These are phyloP conservation scores for Tuber calosporum DNA, from an alignment of 495 filamentous ascomycete genomes.

Conservation along the genomic window DNA sequence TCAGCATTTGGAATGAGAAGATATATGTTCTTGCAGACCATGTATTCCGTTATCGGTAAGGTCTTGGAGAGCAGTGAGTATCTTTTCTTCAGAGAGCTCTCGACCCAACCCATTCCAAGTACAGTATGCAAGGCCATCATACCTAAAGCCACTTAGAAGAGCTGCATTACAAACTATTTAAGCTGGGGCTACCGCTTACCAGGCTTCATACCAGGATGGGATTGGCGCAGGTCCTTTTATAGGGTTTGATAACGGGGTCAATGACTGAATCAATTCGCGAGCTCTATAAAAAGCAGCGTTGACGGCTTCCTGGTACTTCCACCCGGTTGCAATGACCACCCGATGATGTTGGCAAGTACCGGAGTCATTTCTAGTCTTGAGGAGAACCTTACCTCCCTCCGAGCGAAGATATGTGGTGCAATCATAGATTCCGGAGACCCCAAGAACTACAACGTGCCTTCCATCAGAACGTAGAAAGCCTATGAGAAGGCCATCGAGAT, in stretches of 20 bases:
- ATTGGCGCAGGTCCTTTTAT: constrained; percentile 44
- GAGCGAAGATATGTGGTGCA: constrained; percentile 64
- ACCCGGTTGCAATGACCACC: constrained; percentile 64
- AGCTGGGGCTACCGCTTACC: constrained; percentile 47
- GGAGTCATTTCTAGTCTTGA: constrained; percentile 69
- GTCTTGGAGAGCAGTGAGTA: constrained; percentile 63
- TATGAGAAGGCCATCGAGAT: constrained; percentile 70
- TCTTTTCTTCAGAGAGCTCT: constrained; percentile 67
- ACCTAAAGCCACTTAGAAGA: constrained; percentile 26
- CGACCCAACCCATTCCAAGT: constrained; percentile 94
- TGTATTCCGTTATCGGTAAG: constrained; percentile 65
- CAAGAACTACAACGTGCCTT: constrained; percentile 70
- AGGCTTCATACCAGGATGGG: constrained; percentile 53
- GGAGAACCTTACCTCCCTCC: constrained; percentile 56
- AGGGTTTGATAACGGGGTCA: constrained; percentile 38
- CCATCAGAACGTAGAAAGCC: constrained; percentile 74
- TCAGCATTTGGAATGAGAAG: constrained; percentile 24
- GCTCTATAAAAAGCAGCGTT: constrained; percentile 81
- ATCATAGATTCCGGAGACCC: constrained; percentile 67
- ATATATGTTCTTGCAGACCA: constrained; percentile 16
- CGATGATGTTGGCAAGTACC: constrained; percentile 49
- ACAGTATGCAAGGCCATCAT: constrained; percentile 66
- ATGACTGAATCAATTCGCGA: constrained; percentile 56
- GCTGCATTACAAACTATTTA: not conserved
- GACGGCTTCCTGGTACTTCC: constrained; percentile 67